Conservation (phyloP, 441 rosid species). For the Croton laevigatus region DNA sequence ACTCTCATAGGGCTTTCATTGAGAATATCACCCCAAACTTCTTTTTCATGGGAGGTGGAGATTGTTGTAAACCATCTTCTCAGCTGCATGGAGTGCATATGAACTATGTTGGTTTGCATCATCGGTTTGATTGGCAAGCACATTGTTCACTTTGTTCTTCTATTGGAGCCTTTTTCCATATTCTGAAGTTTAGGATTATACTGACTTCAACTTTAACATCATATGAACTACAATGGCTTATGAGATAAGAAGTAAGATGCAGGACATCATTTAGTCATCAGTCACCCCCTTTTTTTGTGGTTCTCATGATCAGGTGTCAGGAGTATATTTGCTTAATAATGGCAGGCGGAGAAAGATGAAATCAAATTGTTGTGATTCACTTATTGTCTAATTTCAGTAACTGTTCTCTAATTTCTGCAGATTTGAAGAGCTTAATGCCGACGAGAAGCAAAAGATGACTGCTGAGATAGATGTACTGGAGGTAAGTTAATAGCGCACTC, state of each 20-base stretch:
- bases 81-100: neutral
- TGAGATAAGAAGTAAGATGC: neutral
- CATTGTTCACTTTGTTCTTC: neutral
- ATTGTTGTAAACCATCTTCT: neutral
- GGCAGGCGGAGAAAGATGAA: neutral
- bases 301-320: too few relatives aligned
- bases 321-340: too few relatives aligned
- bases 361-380: neutral
- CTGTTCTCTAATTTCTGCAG: conserved; percentile 34
- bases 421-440: conserved; percentile 43
- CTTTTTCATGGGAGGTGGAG: neutral
- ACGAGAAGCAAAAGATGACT: conserved; percentile 45
- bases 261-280: too few relatives aligned
- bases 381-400: neutral
- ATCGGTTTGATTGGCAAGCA: neutral
- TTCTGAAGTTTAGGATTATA: neutral
- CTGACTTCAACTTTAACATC: neutral
- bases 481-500: conserved; percentile 40
- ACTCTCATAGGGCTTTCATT: neutral
- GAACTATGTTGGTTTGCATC: neutral
- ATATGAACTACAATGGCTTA: neutral
- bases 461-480: conserved; percentile 45
- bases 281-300: neutral
- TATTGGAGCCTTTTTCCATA: neutral
- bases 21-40: neutral